phyloP scores from a whole-genome alignment of 495 filamentous ascomycete species.

The Hypoxylon fuscum region DNA sequence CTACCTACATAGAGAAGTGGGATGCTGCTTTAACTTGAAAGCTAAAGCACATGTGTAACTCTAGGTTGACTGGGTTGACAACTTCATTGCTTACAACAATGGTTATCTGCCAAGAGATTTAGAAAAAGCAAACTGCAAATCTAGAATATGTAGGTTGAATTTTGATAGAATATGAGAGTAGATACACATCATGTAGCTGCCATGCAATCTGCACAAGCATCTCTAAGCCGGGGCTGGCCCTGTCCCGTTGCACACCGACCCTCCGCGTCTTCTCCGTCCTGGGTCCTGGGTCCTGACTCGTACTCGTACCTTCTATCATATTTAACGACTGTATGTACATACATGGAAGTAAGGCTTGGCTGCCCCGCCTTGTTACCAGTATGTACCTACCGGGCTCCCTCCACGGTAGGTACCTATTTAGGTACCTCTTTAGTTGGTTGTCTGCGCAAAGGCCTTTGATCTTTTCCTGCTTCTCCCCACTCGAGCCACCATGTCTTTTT shows the following conservation, averaged over 20 bases:
- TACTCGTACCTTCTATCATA: constrained; percentile 9
- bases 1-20: constrained; percentile 9
- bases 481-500: constrained; percentile 37
- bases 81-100: not conserved
- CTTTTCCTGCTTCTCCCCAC: constrained; percentile 25
- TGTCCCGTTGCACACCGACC: not conserved
- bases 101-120: not conserved
- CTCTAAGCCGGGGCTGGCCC: constrained; percentile 2
- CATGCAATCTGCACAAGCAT: not conserved
- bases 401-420: not conserved
- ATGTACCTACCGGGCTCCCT: not conserved
- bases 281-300: too few species aligned
- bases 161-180: not conserved
- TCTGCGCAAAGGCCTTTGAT: not conserved
- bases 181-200: not conserved
- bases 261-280: constrained; percentile 12
- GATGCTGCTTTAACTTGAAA: constrained; percentile 25
- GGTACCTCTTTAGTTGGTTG: not conserved
- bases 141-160: too few species aligned
- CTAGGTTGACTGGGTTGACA: not conserved
- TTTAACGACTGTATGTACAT: constrained; percentile 2
- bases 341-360: constrained; percentile 14
- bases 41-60: not conserved
- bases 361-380: constrained; percentile 7
- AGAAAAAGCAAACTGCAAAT: not conserved